These are phyloP conservation scores for Candolleomyces eurysporus DNA, from an alignment of 768 basidiomycete genomes.

Conservation along the genomic window DNA sequence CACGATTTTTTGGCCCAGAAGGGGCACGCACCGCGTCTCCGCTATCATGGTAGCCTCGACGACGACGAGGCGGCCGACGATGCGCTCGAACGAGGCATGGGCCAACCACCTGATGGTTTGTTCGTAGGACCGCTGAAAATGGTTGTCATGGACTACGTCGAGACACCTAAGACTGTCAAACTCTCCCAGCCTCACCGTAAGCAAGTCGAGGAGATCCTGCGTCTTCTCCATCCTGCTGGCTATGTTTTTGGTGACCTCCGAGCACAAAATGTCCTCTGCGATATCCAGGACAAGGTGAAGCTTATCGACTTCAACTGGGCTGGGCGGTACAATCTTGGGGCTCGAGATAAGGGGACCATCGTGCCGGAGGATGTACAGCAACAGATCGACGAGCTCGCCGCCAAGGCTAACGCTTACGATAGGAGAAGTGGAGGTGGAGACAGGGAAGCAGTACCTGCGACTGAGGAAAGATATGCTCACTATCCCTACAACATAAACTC, in stretches of 20 bases:
- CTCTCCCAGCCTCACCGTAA: conserved; percentile 9
- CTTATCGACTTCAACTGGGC: conserved; percentile 41
- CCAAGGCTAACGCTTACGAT: background rate
- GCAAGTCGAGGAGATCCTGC: conserved; percentile 3
- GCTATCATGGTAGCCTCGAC: background rate
- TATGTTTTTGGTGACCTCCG: conserved; percentile 39
- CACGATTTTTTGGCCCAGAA: conserved; percentile 29
- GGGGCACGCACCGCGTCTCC: conserved; percentile 21
- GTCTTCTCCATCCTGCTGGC: conserved; percentile 25
- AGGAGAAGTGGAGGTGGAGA: background rate
- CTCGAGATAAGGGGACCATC: no score
- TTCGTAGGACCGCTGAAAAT: conserved; percentile 22
- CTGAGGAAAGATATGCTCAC: background rate
- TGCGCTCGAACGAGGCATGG: background rate
- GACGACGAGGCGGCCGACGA: background rate
- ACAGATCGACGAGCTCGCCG: background rate
- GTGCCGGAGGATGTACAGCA: conserved; percentile 4
- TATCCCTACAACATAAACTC: background rate
- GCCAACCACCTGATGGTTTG: conserved; percentile 8
- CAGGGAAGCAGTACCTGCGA: background rate
- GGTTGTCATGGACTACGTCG: conserved; percentile 40
- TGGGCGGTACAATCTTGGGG: conserved; percentile 15
- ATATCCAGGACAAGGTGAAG: conserved; percentile 15
- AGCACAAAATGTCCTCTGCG: conserved; percentile 29
- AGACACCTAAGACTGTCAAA: background rate